Base-by-base conservation (phyloP, 805 yeast genomes). In the Clavispora santaluciae region DNA sequence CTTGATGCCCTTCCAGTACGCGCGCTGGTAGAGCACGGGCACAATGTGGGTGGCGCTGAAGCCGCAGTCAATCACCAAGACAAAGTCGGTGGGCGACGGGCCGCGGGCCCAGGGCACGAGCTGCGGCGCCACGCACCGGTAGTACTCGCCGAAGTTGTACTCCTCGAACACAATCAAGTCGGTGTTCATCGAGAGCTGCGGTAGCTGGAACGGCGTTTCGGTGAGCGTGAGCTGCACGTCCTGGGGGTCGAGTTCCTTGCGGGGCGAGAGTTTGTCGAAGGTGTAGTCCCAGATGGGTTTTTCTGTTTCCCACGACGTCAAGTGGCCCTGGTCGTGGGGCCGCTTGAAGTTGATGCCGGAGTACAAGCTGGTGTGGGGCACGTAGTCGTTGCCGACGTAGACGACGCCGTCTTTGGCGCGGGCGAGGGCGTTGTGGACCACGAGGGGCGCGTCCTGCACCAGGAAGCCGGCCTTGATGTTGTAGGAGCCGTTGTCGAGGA, bases 161-260 rank as follows among this genome's bases (percentile, higher is more conserved):
- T 93, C 98, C 60, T 93, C 99, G 64, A 95, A 91, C 0, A 93
- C 75, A 0, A 93, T 84, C 63, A 89, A 96, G 59, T 93, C 98
- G 12, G 87, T 83, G 59, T 85, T 85, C 50, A 80, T 80, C 26
- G 95, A 85, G 23, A 91, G 70, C 39, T 80, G 83, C 2, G 96
- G 93, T 23, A 91, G 64, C 38, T 88, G 84, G 56, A 83, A 80
- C 18, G 95, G 91, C 5, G 87, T 70, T 54, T 93, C 97, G 2
- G 90, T 81, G 36, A 86, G 70, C 0, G 89, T 70, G 31, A 93
- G 66, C 41, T 83, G 79, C 2, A 77, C 65, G 1, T 77, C 82
- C 35, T 55, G 65, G 10, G 72, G 53, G 38, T 75, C 71, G 33
- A 75, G 42, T 24, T 49, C 55, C 29, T 41, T 68, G 62, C 29